Base-by-base conservation (phyloP, 2,329 filamentous ascomycete genomes). In the Sporothrix euskadiensis region DNA sequence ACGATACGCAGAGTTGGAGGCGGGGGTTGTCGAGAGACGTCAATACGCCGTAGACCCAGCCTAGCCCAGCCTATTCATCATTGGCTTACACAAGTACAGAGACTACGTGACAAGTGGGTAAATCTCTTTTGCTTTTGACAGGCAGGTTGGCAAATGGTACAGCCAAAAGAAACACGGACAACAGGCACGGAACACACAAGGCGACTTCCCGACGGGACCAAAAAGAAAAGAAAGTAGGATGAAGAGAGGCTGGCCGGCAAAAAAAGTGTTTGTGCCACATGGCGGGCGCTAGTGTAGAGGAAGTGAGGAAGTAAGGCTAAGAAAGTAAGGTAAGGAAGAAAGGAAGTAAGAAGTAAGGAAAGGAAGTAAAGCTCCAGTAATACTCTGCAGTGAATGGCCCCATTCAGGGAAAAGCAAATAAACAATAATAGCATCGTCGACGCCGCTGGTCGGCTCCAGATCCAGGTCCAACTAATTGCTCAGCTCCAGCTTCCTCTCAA, bases 231-330 rank as follows among this genome's bases (percentile, higher is more conserved):
- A 19, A 14, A 30, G 39, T 14, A 65, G 6, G 22, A 65, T n/a
- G 10, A 16, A 30, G 16, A 30, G 61, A 47, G 61, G 22, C 39
- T 30, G 61, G 59, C 19, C 6, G 19, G 4, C 16, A 22, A 22
- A 41, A n/a, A 26, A 14, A 30, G 61, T 26, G 61, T 26, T 26
- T 65, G 61, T 65, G 61, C 61, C 61, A 65, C 61, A 44, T 65
- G 39, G 61, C 35, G 61, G 39, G 39, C 39, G n/a, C n/a, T 12
- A 10, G 39, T 26, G 61, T 22, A 30, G 61, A 44, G 61, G 61
- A 44, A 22, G 19, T 16, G n/a, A 41, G 35, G 16, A 6, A 8
- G 59, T 26, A n/a, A 63, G n/a, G n/a, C n/a, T n/a, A n/a, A n/a
- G n/a, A n/a, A 26, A 26, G 26, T 26, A 26, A 26, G 39, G n/a